A percentile compares a stretch with the other conserved stretches of the same genome.
Conservation (phyloP, 1,284 basidiomycete genomes). For the Cryptococcus floricola region DNA sequence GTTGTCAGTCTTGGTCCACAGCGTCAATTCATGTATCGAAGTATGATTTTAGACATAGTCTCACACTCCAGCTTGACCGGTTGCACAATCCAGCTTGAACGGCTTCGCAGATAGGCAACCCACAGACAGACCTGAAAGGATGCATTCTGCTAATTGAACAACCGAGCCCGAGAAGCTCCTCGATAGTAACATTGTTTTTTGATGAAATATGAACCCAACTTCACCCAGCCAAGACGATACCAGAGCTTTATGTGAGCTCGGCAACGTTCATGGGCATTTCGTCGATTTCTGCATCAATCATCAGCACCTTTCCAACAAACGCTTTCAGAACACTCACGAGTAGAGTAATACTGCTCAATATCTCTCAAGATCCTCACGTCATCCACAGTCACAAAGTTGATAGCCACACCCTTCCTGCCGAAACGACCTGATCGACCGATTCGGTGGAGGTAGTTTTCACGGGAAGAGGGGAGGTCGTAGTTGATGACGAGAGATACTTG, state of each 20-base stretch:
- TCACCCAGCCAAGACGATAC: too few relatives aligned
- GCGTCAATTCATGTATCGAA: too few relatives aligned
- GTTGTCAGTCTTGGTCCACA: too few relatives aligned
- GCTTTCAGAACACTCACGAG: slow-evolving; percentile 58
- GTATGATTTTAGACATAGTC: too few relatives aligned
- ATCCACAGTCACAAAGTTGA: slow-evolving; percentile 45
- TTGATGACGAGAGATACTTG: slow-evolving; percentile 98
- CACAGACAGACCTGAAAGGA: too few relatives aligned
- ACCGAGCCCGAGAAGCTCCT: too few relatives aligned
- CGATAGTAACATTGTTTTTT: too few relatives aligned
- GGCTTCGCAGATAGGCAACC: too few relatives aligned
- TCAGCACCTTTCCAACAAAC: slow-evolving; percentile 27
- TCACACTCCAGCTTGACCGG: too few relatives aligned
- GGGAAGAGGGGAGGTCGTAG: slow-evolving; percentile 73
- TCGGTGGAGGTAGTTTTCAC: slow-evolving; percentile 56
- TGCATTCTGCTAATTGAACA: too few relatives aligned
- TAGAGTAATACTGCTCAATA: slow-evolving; percentile 34
- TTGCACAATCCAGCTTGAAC: too few relatives aligned
- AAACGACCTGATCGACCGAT: slow-evolving; percentile 59
- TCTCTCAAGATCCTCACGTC: slow-evolving; percentile 38
- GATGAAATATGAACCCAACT: too few relatives aligned
- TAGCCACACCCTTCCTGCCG: slow-evolving; percentile 51
- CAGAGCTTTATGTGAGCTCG: slow-evolving; percentile 13
- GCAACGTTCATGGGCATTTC: slow-evolving; percentile 87
- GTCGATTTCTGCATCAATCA: slow-evolving; percentile 68